Conservation (phyloP, 768 basidiomycete genomes). For the Grammothele lineata region DNA sequence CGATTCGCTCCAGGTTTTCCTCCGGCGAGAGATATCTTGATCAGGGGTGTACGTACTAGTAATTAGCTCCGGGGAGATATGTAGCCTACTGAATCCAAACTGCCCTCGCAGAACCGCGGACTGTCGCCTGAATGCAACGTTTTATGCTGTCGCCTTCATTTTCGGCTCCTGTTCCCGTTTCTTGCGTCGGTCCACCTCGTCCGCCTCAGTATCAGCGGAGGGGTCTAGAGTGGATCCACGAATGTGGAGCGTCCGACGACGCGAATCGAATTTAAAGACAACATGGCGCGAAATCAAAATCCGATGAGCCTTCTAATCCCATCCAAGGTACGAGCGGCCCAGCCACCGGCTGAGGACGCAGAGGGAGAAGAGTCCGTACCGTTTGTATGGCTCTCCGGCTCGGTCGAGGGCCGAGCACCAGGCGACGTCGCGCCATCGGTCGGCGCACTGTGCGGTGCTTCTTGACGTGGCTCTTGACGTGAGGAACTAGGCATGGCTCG, state of each 20-base stretch:
- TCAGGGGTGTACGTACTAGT: conserved; percentile 14
- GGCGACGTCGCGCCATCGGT: conserved; percentile 20
- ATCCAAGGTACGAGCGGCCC: conserved; percentile 69
- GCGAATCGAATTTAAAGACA: conserved; percentile 31
- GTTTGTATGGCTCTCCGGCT: conserved; percentile 42
- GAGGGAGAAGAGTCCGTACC: conserved; percentile 74
- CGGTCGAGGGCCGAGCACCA: conserved; percentile 17
- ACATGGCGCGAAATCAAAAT: conserved; percentile 60
- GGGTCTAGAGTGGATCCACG: conserved; percentile 12
- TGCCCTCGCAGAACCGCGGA: conserved; percentile 1
- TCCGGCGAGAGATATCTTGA: conserved; percentile 3
- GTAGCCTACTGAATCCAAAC: conserved; percentile 17
- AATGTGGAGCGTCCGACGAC: not conserved
- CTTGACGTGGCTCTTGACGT: conserved; percentile 13
- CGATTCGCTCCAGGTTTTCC: too few relatives aligned
- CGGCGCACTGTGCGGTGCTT: conserved; percentile 17
- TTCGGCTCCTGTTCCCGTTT: conserved; percentile 37
- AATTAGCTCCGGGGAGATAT: conserved; percentile 16
- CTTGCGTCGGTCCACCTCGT: conserved; percentile 35
- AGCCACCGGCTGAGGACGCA: conserved; percentile 55
- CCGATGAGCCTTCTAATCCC: conserved; percentile 66
- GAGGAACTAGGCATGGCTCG: conserved; percentile 27
- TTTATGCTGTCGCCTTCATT: conserved; percentile 44
- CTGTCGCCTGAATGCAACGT: too few relatives aligned
- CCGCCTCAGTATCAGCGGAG: conserved; percentile 26